These are phyloP conservation scores for Plectosphaerella plurivora DNA, from an alignment of 2,329 filamentous ascomycete genomes.

Conservation along the genomic window DNA sequence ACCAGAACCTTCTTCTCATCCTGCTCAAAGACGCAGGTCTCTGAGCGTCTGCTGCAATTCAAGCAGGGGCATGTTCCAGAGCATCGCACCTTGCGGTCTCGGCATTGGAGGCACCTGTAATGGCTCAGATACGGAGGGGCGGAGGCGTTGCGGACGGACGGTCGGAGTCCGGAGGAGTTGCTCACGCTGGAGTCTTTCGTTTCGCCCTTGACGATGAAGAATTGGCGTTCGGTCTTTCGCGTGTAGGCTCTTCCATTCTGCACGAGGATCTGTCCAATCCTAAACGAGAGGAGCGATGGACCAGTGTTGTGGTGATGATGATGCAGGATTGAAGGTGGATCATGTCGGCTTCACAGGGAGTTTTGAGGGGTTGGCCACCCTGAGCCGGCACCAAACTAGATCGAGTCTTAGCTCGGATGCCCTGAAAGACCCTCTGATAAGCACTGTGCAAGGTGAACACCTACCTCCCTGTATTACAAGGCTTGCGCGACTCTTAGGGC, in stretches of 20 bases:
- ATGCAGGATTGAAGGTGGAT: too few species aligned
- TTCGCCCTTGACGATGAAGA: background rate
- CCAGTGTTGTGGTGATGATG: too few species aligned
- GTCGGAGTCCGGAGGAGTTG: background rate
- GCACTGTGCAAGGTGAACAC: too few species aligned
- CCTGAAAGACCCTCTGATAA: background rate
- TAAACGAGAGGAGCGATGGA: too few species aligned
- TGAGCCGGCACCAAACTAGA: too few species aligned
- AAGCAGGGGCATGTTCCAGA: conserved; percentile 4
- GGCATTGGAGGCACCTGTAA: conserved; percentile 2
- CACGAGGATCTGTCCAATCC: background rate
- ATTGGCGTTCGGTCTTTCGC: background rate
- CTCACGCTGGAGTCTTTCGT: background rate
- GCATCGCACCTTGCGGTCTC: conserved; percentile 8
- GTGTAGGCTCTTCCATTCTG: background rate
- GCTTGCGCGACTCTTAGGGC: too few species aligned
- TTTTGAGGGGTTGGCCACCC: too few species aligned
- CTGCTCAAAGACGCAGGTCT: conserved; percentile 7
- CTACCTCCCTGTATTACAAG: too few species aligned
- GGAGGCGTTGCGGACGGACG: background rate
- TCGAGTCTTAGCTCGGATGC: too few species aligned
- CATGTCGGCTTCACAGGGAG: too few species aligned
- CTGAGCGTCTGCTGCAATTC: conserved; percentile 4
- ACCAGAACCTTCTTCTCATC: conserved; percentile 9
- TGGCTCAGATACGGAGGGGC: background rate